Evolutionary conservation across 768 basidiomycete species (phyloP), one percentile per base, ranked within the genome.

Genomic region (Leccinum subgranulosum): DNA sequence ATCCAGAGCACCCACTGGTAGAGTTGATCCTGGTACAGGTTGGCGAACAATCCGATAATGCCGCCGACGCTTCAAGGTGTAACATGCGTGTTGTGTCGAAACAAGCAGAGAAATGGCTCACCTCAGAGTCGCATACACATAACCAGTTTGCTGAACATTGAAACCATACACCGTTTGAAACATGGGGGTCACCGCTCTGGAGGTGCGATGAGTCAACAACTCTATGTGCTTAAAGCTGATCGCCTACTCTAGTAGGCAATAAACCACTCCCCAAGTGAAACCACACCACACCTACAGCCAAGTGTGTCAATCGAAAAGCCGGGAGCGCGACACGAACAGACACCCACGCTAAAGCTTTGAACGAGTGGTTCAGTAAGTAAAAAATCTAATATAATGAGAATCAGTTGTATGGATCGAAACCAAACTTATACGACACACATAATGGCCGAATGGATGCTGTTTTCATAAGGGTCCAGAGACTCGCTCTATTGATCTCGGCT

Each of bases 211-310:
- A 48, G 41, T 47, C n/a, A 6, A 10, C 21, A 11, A 41, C 28
- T 4, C 21, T n/a, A 33, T 15, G 11, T 29, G 34, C n/a, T 39
- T 17, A 5, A 25, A 5, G 23, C 9, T 15, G 23, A 28, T 25
- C 34, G 49, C 73, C 1, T 64, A 85, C 84, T 82, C 82, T 25
- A 89, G 74, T 56, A 91, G 72, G 53, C 83, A 84, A 63, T 81
- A 93, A 23, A 86, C 69, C 1, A 90, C 80, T 0, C 90, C 90
- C 90, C 90, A 93, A 0, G 80, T 79, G 56, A 92, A 84, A 43
- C 84, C 84, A 25, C 80, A 69, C 86, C 86, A 87, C 14, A 86
- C 59, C 85, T 88, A 66, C 3, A 28, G 27, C 14, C 41, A 53
- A 51, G 12, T 3, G 19, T 19, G 17, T 57, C 49, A 34, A 8